Conservation (phyloP, 2,329 filamentous ascomycete species). For the Cladosporium sp. region DNA sequence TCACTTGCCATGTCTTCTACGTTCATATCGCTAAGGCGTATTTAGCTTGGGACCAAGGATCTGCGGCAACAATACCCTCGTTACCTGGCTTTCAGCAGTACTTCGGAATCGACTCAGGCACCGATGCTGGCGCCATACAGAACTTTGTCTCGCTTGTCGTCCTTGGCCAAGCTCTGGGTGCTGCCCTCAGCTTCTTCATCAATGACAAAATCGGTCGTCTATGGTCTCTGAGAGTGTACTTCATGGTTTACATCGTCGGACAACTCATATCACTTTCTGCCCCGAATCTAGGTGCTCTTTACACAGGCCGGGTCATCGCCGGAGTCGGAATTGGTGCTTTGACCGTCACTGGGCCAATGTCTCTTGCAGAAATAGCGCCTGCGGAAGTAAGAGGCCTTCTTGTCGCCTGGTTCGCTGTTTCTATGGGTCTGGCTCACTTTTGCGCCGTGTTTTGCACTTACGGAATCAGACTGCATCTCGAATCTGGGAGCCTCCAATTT, state of each 20-base stretch:
- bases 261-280: conserved; percentile 32
- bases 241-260: conserved; percentile 31
- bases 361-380: conserved; percentile 39
- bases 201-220: conserved; percentile 38
- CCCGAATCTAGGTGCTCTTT: conserved; percentile 28
- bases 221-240: conserved; percentile 39
- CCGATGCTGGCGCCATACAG: conserved; percentile 26
- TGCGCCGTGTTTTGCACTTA: conserved; percentile 34
- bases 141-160: conserved; percentile 40
- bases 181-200: conserved; percentile 35
- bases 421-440: conserved; percentile 34
- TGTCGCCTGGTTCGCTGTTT: conserved; percentile 35
- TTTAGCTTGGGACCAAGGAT: conserved; percentile 35
- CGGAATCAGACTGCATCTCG: conserved; percentile 31
- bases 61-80: conserved; percentile 29
- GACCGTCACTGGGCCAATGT: conserved; percentile 36
- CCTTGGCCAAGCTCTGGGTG: conserved; percentile 30
- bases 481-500: conserved; percentile 28
- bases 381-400: conserved; percentile 38
- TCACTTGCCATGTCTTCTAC: no score
- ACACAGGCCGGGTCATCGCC: conserved; percentile 34
- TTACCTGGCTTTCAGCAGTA: conserved; percentile 34
- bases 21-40: no score
- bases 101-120: conserved; percentile 31
- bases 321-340: conserved; percentile 38